Evolutionary conservation across 495 filamentous ascomycete genomes (phyloP), one percentile per base, ranked within the genome.

Genomic region (Penicillium paradoxum): DNA sequence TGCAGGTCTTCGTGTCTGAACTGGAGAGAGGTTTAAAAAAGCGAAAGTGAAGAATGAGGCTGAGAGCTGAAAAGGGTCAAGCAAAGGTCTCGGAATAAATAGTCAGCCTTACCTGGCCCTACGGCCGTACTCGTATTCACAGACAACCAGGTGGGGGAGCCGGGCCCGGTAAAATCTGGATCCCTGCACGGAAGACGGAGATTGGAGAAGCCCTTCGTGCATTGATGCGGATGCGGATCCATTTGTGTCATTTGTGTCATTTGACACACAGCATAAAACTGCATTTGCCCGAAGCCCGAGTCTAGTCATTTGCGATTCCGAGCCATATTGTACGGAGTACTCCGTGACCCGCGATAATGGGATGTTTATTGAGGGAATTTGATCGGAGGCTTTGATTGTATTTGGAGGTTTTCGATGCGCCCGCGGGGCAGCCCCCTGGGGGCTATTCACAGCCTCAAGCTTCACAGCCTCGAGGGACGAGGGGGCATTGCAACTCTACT

Each of bases 131-230:
- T 49, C 52, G 45, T 54, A 49, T 53, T 27, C 15, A 15, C 13
- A 10, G 22, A 46, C 56, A 55, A 36, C 53, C 53, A 52, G 15
- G 34, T 37, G 34, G 55, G 48, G 45, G 55, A 46, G 45, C 38
- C 22, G 32, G 39, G 32, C 19, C 22, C 17, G 19, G 38, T 7
- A 19, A 13, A 41, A 27, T 27, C 8, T 27, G 25, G 25, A 8
- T 27, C n/a, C n/a, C n/a, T n/a, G n/a, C n/a, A n/a, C n/a, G n/a
- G n/a, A n/a, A n/a, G n/a, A n/a, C n/a, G n/a, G n/a, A n/a, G n/a
- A n/a, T n/a, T n/a, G n/a, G n/a, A n/a, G n/a, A n/a, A n/a, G 25
- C 17, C 2, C 32, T 7, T 24, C 21, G 15, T 17, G n/a, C 22
- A 33, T 9, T 17, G 19, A 10, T 27, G 27, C 45, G 45, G 37